Conservation (phyloP, 768 basidiomycete species). For the Tulasnella sp. region DNA sequence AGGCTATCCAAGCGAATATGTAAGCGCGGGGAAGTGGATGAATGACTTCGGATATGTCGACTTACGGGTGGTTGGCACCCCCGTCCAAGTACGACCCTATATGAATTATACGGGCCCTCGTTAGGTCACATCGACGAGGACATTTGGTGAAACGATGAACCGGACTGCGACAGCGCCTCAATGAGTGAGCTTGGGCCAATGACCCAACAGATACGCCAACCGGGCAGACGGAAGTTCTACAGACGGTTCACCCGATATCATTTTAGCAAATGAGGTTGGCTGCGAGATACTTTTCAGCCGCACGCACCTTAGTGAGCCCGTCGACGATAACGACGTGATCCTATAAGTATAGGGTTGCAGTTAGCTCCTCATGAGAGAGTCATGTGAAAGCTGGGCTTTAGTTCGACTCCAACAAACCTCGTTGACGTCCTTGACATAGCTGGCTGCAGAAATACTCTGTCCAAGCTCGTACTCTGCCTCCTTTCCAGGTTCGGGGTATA, state of each 20-base stretch:
- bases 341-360: slow-evolving; percentile 23
- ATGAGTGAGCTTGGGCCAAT: slow-evolving; percentile 81
- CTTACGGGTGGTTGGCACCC: slow-evolving; percentile 86
- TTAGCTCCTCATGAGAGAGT: too few species aligned
- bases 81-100: slow-evolving; percentile 84
- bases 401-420: background rate
- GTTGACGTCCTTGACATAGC: slow-evolving; percentile 48
- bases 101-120: background rate
- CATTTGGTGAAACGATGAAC: slow-evolving; percentile 23
- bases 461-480: slow-evolving; percentile 53
- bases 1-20: slow-evolving; percentile 34
- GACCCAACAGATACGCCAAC: slow-evolving; percentile 90
- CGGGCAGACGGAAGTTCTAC: slow-evolving; percentile 90
- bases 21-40: background rate
- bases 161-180: slow-evolving; percentile 84
- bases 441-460: slow-evolving; percentile 68
- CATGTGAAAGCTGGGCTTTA: too few species aligned
- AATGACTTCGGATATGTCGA: slow-evolving; percentile 9
- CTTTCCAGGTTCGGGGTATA: slow-evolving; percentile 53
- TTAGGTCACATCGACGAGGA: background rate
- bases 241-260: slow-evolving; percentile 23
- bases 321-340: slow-evolving; percentile 81
- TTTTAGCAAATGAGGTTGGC: slow-evolving; percentile 6
- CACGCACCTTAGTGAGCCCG: slow-evolving; percentile 73
- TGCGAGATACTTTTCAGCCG: too few species aligned